Evolutionary conservation across 305 asterid genomes (phyloP).

Genomic region (Solanum hybrid): DNA sequence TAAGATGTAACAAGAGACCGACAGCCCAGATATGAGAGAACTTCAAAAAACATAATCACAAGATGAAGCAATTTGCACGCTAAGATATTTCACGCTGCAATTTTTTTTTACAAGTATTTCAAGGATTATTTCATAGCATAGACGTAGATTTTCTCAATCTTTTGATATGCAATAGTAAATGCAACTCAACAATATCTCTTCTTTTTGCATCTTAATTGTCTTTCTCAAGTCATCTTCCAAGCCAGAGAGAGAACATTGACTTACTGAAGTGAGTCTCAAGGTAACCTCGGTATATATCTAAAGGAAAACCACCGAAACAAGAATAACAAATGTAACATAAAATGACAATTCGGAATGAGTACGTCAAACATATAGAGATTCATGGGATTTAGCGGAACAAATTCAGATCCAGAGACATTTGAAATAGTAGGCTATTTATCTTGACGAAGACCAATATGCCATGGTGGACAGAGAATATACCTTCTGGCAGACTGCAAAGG

Average conservation of each 20-base stretch:
- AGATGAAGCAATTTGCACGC: neutral
- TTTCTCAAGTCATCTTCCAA: neutral
- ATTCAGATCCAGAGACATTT: neutral
- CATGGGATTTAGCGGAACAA: neutral
- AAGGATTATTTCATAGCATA: neutral
- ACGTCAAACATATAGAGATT: neutral
- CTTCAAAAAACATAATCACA: neutral
- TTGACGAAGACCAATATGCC: neutral
- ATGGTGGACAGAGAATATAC: slow-evolving; percentile 22
- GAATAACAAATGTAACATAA: neutral
- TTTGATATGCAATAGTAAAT: neutral
- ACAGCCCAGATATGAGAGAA: neutral
- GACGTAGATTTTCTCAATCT: neutral
- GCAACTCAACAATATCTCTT: neutral
- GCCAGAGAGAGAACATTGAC: neutral
- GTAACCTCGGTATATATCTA: neutral
- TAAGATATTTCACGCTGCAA: neutral
- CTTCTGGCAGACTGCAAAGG: slow-evolving; percentile 98
- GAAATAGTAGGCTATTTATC: neutral
- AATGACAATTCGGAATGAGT: neutral
- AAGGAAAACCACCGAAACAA: neutral
- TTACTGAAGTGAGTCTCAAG: neutral
- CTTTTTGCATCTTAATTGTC: neutral
- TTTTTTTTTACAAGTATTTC: neutral
- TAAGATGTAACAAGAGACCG: neutral